phyloP scores from a whole-genome alignment of 257 asterid species.

The Mitragyna speciosa region DNA sequence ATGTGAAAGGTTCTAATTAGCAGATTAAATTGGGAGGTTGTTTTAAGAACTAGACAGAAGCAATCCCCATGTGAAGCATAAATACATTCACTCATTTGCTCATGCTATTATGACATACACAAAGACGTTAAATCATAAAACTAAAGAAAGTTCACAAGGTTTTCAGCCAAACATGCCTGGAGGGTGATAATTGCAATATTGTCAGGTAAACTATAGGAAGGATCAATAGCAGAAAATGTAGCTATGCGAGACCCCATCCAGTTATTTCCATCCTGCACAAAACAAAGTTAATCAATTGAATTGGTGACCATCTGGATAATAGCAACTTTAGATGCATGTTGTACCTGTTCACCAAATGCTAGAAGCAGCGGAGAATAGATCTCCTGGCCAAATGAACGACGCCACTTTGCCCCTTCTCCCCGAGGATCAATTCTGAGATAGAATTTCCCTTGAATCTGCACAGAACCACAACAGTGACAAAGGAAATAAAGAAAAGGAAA shows the following conservation, averaged over 20 bases:
- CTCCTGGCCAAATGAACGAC: constrained; percentile 79
- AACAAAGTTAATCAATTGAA: constrained; percentile 9
- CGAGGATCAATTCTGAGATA: constrained; percentile 65
- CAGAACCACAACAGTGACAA: background rate
- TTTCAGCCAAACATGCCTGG: constrained; percentile 39
- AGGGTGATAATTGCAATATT: constrained; percentile 72
- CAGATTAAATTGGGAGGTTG: background rate
- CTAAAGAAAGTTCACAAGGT: background rate
- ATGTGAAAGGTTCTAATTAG: too few species aligned
- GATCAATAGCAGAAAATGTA: constrained; percentile 68
- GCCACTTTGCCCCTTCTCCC: constrained; percentile 87
- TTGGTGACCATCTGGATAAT: constrained; percentile 11
- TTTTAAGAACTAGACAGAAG: background rate
- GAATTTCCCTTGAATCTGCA: constrained; percentile 69
- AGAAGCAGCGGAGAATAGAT: constrained; percentile 70
- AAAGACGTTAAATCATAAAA: background rate
- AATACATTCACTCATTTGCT: background rate
- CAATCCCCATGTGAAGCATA: background rate
- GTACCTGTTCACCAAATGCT: constrained; percentile 76
- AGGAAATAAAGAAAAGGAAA: background rate
- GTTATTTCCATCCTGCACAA: constrained; percentile 49
- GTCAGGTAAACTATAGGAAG: constrained; percentile 67
- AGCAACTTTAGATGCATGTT: constrained; percentile 6
- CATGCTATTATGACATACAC: background rate
- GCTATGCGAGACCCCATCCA: constrained; percentile 58